Base-by-base conservation (phyloP, 2,329 filamentous ascomycete genomes). In the Ustulina deusta region DNA sequence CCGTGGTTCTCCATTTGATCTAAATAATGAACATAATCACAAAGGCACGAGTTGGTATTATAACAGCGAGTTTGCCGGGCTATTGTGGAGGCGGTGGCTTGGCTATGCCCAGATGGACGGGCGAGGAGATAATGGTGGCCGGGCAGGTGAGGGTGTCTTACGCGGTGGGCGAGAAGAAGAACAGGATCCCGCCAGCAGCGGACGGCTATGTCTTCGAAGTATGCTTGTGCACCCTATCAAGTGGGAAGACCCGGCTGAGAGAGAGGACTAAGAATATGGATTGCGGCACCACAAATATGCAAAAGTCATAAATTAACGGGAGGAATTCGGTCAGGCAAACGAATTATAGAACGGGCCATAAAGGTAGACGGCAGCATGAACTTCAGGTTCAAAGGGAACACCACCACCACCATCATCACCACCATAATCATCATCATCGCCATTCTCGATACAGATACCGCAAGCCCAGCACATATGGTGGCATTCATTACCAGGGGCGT, bases 211-310 rank as follows among this genome's bases (percentile, higher is more conserved):
- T 80, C 80, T 96, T 75, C 89, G 91, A 55, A 92, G 90, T 70
- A 92, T 95, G 87, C 81, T 96, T 72, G 79, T 96, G 72, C 93
- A 97, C 83, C 93, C 93, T 0, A 89, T 96, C 74, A 97, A 97
- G 82, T 85, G 82, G 78, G 86, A 89, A 76, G 82, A 84, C 70
- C 85, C 84, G 25, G 78, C 76, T n/a, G 84, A 86, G 73, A 75
- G 74, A 66, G 74, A 74, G 13, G 51, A 63, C 7, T 69, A 36
- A 65, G 40, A 7, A 49, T 68, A 64, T 49, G 71, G 73, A 68
- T 71, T 52, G 52, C 63, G 63, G 68, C 56, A 54, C 22, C 32
- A 9, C 34, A 27, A 34, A 62, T 48, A 67, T 34, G 54, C 52
- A 34, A 22, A 58, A 63, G 67, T 63, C 65, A 52, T 49, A 59